Evolutionary conservation across 139 green algal genomes (phyloP).

Genomic region (Coccomyxa sp.): DNA sequence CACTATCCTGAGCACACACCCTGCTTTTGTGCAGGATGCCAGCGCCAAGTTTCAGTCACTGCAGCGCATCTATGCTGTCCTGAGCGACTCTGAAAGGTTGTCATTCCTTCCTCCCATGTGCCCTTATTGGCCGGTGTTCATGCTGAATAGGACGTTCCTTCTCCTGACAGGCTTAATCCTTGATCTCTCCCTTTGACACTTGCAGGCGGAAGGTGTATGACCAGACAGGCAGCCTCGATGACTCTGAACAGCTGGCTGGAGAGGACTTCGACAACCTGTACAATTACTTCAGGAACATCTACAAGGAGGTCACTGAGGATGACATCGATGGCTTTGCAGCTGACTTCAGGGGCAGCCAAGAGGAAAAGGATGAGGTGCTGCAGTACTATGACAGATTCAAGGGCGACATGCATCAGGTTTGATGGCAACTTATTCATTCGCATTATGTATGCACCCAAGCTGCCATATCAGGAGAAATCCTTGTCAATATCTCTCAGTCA

Average conservation of each 20-base stretch:
- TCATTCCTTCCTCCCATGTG: conserved; percentile 17
- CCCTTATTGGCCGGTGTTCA: background rate
- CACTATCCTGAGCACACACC: background rate
- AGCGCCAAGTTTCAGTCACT: conserved; percentile 82
- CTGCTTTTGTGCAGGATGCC: conserved; percentile 41
- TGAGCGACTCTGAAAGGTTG: conserved; percentile 76
- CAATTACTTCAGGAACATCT: conserved; percentile 74
- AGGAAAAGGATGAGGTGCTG: conserved; percentile 78
- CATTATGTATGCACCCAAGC: background rate
- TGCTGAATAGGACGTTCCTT: too few species aligned
- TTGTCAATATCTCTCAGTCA: background rate
- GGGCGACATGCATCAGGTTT: conserved; percentile 75
- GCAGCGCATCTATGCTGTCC: conserved; percentile 82
- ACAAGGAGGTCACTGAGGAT: conserved; percentile 59
- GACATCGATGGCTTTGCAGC: conserved; percentile 57
- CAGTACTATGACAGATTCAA: conserved; percentile 62
- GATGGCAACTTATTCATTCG: background rate
- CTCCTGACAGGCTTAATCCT: too few species aligned
- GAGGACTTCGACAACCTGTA: conserved; percentile 68
- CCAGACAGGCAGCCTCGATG: conserved; percentile 69
- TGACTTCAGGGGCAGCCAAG: conserved; percentile 63
- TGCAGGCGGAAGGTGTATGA: conserved; percentile 86
- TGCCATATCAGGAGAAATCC: background rate
- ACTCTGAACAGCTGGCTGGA: conserved; percentile 51
- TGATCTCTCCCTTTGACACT: too few species aligned